phyloP scores from a whole-genome alignment of 108 stramenopile species.

The Pseudonitzschia pungens region DNA sequence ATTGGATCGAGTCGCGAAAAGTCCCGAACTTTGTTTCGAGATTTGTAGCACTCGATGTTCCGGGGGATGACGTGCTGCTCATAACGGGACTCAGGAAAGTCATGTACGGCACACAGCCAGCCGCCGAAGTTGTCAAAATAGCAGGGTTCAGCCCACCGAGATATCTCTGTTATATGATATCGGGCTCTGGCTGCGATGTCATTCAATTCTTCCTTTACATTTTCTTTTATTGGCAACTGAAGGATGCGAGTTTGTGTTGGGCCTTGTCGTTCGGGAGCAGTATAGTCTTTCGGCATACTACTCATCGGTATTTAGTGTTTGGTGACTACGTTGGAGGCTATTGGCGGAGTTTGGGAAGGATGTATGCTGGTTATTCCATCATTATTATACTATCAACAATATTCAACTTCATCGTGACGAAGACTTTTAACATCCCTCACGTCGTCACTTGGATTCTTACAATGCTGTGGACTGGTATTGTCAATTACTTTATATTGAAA shows the following conservation, averaged over 20 bases:
- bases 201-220: constrained; percentile 47
- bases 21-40: not conserved
- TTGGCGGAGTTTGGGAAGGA: constrained; percentile 46
- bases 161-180: constrained; percentile 58
- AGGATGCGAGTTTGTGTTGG: constrained; percentile 63
- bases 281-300: constrained; percentile 62
- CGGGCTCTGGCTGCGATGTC: constrained; percentile 47
- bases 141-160: constrained; percentile 42
- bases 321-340: constrained; percentile 72
- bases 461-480: constrained; percentile 70
- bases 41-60: not conserved
- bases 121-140: constrained; percentile 42
- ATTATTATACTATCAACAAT: constrained; percentile 64
- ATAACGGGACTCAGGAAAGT: constrained; percentile 46
- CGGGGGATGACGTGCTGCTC: not conserved
- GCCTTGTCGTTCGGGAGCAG: constrained; percentile 45
- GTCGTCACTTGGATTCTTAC: constrained; percentile 62
- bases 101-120: constrained; percentile 45
- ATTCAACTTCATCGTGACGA: constrained; percentile 59
- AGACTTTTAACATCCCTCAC: constrained; percentile 30
- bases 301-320: constrained; percentile 74
- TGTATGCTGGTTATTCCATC: constrained; percentile 65
- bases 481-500: constrained; percentile 75
- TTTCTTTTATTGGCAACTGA: constrained; percentile 17
- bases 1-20: constrained; percentile 11